phyloP scores from a whole-genome alignment of 2,329 filamentous ascomycete genomes.

The Colletotrichum sp. region DNA sequence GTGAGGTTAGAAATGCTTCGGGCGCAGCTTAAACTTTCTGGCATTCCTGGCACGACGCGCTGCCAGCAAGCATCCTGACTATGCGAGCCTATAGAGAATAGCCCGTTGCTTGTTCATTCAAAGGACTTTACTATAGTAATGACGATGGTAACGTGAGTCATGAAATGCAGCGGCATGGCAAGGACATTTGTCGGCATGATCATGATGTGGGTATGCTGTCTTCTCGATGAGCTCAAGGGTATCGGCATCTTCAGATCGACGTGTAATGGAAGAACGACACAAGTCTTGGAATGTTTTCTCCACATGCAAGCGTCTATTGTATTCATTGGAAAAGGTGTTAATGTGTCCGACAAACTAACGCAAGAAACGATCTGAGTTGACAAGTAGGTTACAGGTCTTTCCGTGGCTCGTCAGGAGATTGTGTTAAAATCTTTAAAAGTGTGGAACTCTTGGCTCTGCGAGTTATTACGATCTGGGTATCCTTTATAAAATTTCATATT shows the following conservation, averaged over 20 bases:
- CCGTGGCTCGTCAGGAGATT: neutral
- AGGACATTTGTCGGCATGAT: neutral
- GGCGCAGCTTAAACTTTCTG: neutral
- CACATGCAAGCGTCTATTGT: rapidly evolving
- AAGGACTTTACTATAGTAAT: neutral
- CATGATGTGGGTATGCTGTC: neutral
- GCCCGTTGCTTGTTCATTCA: neutral
- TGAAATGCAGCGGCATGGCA: neutral
- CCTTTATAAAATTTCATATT: too few species aligned
- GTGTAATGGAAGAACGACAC: neutral
- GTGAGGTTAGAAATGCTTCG: neutral
- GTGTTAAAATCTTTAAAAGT: too few species aligned
- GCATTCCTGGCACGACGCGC: neutral
- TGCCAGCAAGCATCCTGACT: neutral
- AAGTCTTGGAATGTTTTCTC: neutral
- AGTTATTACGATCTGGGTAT: too few species aligned
- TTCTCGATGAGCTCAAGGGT: neutral
- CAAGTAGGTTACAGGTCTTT: neutral
- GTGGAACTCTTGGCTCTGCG: too few species aligned
- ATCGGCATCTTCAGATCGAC: neutral
- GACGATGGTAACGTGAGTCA: neutral
- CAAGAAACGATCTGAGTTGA: neutral
- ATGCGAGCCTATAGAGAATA: neutral
- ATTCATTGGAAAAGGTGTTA: neutral
- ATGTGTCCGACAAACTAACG: neutral